These are phyloP conservation scores for Colletotrichum sp. DNA, from an alignment of 2,329 filamentous ascomycete genomes.

Conservation along the genomic window DNA sequence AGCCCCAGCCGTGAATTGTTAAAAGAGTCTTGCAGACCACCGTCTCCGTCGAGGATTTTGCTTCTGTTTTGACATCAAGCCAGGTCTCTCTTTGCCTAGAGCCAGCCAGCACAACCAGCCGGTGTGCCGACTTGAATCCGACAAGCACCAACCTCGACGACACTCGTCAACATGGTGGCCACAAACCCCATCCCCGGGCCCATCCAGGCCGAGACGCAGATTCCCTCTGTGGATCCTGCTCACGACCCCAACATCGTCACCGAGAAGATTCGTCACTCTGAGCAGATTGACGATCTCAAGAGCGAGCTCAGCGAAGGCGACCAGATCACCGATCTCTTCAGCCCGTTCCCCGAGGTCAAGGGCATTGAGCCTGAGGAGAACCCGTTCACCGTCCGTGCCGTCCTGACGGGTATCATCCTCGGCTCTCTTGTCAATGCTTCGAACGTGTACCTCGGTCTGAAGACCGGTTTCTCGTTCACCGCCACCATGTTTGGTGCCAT, in stretches of 20 bases:
- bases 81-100: neutral
- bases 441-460: constrained; percentile 64
- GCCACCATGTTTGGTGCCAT: constrained; percentile 57
- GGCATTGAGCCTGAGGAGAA: constrained; percentile 45
- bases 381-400: constrained; percentile 59
- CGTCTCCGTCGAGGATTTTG: neutral
- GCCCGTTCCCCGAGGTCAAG: constrained; percentile 45
- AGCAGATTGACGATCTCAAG: constrained; percentile 18
- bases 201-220: constrained; percentile 11
- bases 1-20: neutral
- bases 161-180: neutral
- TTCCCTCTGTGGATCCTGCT: neutral
- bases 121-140: neutral
- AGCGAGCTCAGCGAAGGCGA: constrained; percentile 26
- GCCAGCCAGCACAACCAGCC: constrained; percentile 8
- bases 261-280: constrained; percentile 7
- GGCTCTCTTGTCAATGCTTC: constrained; percentile 65
- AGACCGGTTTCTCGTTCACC: constrained; percentile 54
- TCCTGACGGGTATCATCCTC: constrained; percentile 58
- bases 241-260: constrained; percentile 1
- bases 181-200: constrained; percentile 1
- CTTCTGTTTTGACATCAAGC: neutral
- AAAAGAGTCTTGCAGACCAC: neutral
- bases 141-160: neutral
- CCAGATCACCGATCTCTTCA: constrained; percentile 37